phyloP scores from a whole-genome alignment of 2,329 filamentous ascomycete species.

The Pseudovirgaria hyperparasitica region DNA sequence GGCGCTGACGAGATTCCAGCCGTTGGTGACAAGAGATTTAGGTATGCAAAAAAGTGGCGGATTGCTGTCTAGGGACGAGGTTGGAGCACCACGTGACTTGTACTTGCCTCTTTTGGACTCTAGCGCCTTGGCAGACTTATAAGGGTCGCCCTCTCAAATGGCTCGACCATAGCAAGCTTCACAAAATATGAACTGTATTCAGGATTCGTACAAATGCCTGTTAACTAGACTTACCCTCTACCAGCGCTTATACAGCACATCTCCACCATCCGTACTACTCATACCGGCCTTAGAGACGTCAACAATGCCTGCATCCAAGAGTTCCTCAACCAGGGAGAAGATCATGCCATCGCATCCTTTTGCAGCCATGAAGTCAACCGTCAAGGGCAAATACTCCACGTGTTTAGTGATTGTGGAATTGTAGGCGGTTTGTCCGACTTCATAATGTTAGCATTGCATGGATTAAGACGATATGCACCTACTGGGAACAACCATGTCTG shows the following conservation, averaged over 20 bases:
- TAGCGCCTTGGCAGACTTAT: too few species aligned
- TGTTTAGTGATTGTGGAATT: conserved; percentile 35
- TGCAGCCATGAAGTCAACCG: conserved; percentile 44
- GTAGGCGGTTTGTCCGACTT: conserved; percentile 29
- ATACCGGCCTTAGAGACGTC: conserved; percentile 31
- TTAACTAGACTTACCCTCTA: too few species aligned
- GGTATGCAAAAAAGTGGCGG: too few species aligned
- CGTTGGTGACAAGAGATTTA: too few species aligned
- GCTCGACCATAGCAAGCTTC: too few species aligned
- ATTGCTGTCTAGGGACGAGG: too few species aligned
- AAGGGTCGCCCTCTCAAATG: too few species aligned
- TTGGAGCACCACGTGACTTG: too few species aligned
- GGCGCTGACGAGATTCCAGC: too few species aligned
- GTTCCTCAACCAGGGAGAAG: conserved; percentile 38
- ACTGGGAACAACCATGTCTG: conserved; percentile 33
- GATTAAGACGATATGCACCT: conserved; percentile 4
- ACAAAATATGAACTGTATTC: too few species aligned
- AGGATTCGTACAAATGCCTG: too few species aligned
- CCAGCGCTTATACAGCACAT: conserved; percentile 21
- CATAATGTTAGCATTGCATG: neutral
- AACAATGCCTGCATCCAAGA: conserved; percentile 38
- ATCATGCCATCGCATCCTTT: conserved; percentile 50
- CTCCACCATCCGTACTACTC: conserved; percentile 26
- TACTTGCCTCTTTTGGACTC: too few species aligned
- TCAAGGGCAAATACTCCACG: conserved; percentile 42